Base-by-base conservation (phyloP, 202 grass and related monocot genomes). In the Panicum virgatum region DNA sequence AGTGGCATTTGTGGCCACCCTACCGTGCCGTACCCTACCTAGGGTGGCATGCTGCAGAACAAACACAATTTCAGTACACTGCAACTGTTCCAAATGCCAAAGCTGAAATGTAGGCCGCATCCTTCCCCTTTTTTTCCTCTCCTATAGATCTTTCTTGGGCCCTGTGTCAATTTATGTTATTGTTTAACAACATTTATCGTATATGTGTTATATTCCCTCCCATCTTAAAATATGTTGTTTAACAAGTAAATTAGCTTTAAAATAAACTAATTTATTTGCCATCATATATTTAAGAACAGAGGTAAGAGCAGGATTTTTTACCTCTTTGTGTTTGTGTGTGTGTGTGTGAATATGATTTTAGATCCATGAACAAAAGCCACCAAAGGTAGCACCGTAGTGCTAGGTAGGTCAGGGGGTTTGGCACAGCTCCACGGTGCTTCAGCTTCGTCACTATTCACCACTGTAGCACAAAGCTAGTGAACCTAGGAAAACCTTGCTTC, bases 21-120 rank as follows among this genome's bases (percentile, higher is more conserved):
- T 76, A 43, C 36, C 54, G 0, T 59, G 11, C 61, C 42, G 25
- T 48, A 39, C n/a, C 60, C 3, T 29, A 67, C 54, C 5, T 40
- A 25, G 46, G 65, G 66, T 42, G 58, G 6, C 37, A 22, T 11
- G 27, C 60, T 36, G 15, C 34, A 66, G 19, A 22, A 43, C 72
- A 3, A 26, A 25, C 52, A 19, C 72, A 58, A 7, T 25, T 15
- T 5, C 29, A 36, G 64, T 80, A 45, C 50, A 48, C 5, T 66
- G 48, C 48, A 79, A 58, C 48, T 84, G 60, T 79, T 79, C 19
- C 48, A 84, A 74, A 70, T 34, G 67, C 43, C 22, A 43, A 79
- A 61, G 52, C 32, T 71, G 8, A 75, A 74, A 69, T 36, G 76
- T 38, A 83, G 74, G 70, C 82, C 76, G 54, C 64, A 81, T 85